These are phyloP conservation scores for Nakazawaea sp. DNA, from an alignment of 805 yeast genomes.

Conservation along the genomic window DNA sequence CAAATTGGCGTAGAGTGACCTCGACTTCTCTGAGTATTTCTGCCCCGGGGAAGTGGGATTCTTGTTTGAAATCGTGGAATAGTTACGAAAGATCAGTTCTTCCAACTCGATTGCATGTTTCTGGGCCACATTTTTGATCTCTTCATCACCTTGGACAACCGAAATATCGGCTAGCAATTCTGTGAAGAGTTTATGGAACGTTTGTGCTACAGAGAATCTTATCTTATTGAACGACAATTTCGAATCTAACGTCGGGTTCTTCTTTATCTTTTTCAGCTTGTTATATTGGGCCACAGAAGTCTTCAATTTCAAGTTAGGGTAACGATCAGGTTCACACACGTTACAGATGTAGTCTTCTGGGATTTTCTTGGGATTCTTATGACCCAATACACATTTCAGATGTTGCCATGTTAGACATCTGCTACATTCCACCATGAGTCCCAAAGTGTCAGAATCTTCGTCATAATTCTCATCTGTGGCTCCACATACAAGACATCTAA, in stretches of 20 bases:
- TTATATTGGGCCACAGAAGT: slow-evolving; percentile 3
- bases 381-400: slow-evolving; percentile 51
- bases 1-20: slow-evolving; percentile 58
- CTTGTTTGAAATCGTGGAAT: slow-evolving; percentile 25
- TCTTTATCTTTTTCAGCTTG: slow-evolving; percentile 10
- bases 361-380: slow-evolving; percentile 24
- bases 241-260: slow-evolving; percentile 11
- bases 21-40: slow-evolving; percentile 59
- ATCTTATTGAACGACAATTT: slow-evolving; percentile 25
- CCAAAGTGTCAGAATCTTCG: slow-evolving; percentile 45
- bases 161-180: slow-evolving; percentile 31
- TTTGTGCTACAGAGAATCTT: slow-evolving; percentile 42
- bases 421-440: slow-evolving; percentile 63
- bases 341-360: slow-evolving; percentile 50
- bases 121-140: slow-evolving; percentile 28
- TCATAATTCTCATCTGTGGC: slow-evolving; percentile 50
- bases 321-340: slow-evolving; percentile 39
- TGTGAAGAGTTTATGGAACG: slow-evolving; percentile 39
- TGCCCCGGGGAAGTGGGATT: slow-evolving; percentile 6
- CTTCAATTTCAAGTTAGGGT: slow-evolving; percentile 23
- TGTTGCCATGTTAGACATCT: slow-evolving; percentile 70
- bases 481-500: slow-evolving; percentile 58
- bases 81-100: slow-evolving; percentile 33
- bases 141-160: slow-evolving; percentile 14
- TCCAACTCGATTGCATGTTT: slow-evolving; percentile 49